A percentile compares a stretch with the other conserved stretches of the same genome.
phyloP scores from a whole-genome alignment of 2,329 filamentous ascomycete genomes.

The Aspergillus sergii region DNA sequence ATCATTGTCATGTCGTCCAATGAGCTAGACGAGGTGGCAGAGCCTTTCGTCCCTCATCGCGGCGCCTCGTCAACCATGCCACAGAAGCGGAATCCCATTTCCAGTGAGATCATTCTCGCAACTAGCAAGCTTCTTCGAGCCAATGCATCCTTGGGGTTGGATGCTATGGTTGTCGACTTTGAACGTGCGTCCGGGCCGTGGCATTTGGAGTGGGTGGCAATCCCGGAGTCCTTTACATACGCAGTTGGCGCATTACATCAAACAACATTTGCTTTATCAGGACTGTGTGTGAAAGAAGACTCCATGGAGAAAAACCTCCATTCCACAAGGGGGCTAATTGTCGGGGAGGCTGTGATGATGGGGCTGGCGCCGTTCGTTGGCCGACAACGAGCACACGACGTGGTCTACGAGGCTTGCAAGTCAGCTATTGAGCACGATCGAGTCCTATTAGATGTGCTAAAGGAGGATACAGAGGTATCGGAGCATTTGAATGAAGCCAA shows the following conservation, averaged over 20 bases:
- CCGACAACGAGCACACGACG: constrained; percentile 57
- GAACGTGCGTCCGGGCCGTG: constrained; percentile 61
- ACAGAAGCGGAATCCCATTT: constrained; percentile 62
- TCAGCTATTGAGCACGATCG: constrained; percentile 50
- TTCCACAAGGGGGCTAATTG: constrained; percentile 57
- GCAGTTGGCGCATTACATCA: constrained; percentile 57
- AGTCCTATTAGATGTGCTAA: constrained; percentile 48
- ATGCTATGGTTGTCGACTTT: constrained; percentile 61
- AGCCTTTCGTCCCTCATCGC: constrained; percentile 50
- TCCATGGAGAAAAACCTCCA: constrained; percentile 56
- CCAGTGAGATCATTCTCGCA: constrained; percentile 59
- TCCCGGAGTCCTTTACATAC: constrained; percentile 58
- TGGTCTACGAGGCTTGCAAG: constrained; percentile 59
- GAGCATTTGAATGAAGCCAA: constrained; percentile 48
- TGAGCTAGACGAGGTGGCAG: constrained; percentile 57
- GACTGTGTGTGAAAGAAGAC: constrained; percentile 54
- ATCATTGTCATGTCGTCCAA: constrained; percentile 62
- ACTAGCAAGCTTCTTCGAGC: constrained; percentile 56
- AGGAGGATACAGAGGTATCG: constrained; percentile 44
- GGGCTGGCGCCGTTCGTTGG: constrained; percentile 56
- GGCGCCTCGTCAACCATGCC: constrained; percentile 61
- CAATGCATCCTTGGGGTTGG: constrained; percentile 55
- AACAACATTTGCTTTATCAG: constrained; percentile 56
- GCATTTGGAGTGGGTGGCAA: constrained; percentile 62
- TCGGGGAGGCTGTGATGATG: constrained; percentile 65